phyloP scores from a whole-genome alignment of 805 yeast genomes.

The Metschnikowia corniflorae region DNA sequence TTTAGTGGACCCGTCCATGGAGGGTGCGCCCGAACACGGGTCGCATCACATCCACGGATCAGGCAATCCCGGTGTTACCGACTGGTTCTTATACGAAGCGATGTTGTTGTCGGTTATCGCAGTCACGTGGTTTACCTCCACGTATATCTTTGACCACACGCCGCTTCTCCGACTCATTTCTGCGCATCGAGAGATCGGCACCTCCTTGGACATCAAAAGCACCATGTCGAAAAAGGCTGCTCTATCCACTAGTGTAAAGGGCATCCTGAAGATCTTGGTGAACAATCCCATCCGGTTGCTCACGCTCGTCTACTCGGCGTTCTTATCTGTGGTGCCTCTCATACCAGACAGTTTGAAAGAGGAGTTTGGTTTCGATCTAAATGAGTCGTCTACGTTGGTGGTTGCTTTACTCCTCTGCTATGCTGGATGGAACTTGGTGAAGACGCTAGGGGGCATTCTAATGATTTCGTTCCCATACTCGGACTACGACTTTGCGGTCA shows the following conservation, averaged over 20 bases:
- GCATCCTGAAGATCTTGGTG: conserved; percentile 6
- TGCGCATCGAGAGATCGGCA: conserved; percentile 32
- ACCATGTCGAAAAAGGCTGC: background rate
- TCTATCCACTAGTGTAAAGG: conserved; percentile 1
- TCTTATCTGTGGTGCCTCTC: conserved; percentile 40
- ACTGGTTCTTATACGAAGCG: conserved; percentile 31
- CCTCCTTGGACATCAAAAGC: background rate
- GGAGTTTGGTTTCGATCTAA: conserved; percentile 33
- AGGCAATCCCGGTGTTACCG: conserved; percentile 10
- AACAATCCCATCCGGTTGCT: conserved; percentile 46
- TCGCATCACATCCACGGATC: conserved; percentile 41
- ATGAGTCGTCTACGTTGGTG: conserved; percentile 44
- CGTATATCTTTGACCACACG: conserved; percentile 30
- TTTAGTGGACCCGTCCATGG: conserved; percentile 27
- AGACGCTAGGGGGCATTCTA: conserved; percentile 49
- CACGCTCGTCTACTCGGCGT: conserved; percentile 41
- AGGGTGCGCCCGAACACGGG: conserved; percentile 24
- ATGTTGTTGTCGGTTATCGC: conserved; percentile 21
- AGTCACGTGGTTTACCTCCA: conserved; percentile 31
- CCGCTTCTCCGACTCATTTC: too few relatives aligned
- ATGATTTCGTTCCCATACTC: conserved; percentile 51
- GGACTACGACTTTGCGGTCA: conserved; percentile 33
- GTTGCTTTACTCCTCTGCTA: conserved; percentile 45
- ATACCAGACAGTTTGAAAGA: conserved; percentile 30
- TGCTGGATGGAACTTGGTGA: conserved; percentile 52